Conservation (phyloP, 768 basidiomycete species). For the Roridomyces roridus region DNA sequence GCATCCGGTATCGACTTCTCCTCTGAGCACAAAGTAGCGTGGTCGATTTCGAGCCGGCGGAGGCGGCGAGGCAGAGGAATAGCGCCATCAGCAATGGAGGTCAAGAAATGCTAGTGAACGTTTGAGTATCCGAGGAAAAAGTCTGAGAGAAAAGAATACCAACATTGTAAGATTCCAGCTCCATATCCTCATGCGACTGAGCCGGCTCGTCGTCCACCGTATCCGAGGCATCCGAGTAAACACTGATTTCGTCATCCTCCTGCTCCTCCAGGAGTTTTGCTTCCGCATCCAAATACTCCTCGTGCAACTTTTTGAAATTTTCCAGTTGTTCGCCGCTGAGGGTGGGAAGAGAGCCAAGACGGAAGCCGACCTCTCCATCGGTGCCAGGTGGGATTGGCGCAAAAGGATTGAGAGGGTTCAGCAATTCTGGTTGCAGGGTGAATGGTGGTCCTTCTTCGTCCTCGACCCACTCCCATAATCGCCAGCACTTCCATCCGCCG, state of each 20-base stretch:
- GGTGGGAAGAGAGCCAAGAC: too few relatives aligned
- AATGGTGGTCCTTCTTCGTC: not conserved
- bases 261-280: not conserved
- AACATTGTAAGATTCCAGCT: conserved; percentile 5
- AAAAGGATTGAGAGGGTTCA: too few relatives aligned
- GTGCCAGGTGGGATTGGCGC: too few relatives aligned
- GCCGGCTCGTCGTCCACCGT: not conserved
- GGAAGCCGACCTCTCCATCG: too few relatives aligned
- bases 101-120: conserved; percentile 5
- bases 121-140: not conserved
- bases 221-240: not conserved
- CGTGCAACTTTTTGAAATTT: too few relatives aligned
- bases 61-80: conserved; percentile 6
- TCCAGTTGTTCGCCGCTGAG: too few relatives aligned
- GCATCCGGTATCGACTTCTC: not conserved
- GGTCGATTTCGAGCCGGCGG: not conserved
- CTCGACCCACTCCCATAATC: not conserved
- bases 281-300: not conserved
- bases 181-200: not conserved
- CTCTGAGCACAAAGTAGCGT: not conserved
- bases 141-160: not conserved
- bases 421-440: too few relatives aligned
- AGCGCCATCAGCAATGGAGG: not conserved
- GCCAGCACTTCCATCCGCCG: not conserved
- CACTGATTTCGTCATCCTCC: not conserved